Conservation (phyloP, 768 basidiomycete species). For the Hygrophoropsis aurantiaca region DNA sequence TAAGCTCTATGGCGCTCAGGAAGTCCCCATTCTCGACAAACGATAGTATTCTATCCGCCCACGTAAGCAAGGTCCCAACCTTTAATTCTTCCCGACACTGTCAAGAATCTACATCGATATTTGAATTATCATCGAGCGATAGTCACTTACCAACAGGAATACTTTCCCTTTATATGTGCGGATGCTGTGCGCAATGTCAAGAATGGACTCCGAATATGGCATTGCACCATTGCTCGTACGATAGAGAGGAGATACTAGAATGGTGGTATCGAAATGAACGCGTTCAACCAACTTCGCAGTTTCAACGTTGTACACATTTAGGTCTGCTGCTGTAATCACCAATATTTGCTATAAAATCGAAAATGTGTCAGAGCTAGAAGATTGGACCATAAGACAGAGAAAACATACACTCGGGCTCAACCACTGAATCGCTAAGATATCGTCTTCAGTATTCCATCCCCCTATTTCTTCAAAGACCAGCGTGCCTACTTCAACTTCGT, state of each 20-base stretch:
- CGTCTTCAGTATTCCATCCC: conserved; percentile 58
- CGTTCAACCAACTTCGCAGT: conserved; percentile 60
- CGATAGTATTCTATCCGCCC: conserved; percentile 90
- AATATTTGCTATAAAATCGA: conserved; percentile 59
- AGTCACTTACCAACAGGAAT: conserved; percentile 73
- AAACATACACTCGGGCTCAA: conserved; percentile 80
- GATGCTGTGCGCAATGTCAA: conserved; percentile 67
- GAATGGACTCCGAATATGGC: conserved; percentile 48
- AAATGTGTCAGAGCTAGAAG: conserved; percentile 1
- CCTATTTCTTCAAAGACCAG: conserved; percentile 62
- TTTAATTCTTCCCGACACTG: conserved; percentile 66
- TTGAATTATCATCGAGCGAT: conserved; percentile 3
- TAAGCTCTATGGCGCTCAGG: conserved; percentile 83
- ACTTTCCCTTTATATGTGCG: conserved; percentile 87
- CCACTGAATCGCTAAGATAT: conserved; percentile 82
- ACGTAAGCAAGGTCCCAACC: conserved; percentile 86
- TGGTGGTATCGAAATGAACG: conserved; percentile 54
- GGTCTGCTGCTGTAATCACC: conserved; percentile 50
- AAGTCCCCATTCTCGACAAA: conserved; percentile 87
- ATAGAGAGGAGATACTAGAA: conserved; percentile 53
- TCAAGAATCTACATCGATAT: conserved; percentile 9
- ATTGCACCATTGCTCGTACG: conserved; percentile 46
- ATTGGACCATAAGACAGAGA: conserved; percentile 14
- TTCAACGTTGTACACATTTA: conserved; percentile 73
- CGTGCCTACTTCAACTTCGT: conserved; percentile 59